Conservation (phyloP, 305 asterid genomes). For the Fraxinus angustifolia region DNA sequence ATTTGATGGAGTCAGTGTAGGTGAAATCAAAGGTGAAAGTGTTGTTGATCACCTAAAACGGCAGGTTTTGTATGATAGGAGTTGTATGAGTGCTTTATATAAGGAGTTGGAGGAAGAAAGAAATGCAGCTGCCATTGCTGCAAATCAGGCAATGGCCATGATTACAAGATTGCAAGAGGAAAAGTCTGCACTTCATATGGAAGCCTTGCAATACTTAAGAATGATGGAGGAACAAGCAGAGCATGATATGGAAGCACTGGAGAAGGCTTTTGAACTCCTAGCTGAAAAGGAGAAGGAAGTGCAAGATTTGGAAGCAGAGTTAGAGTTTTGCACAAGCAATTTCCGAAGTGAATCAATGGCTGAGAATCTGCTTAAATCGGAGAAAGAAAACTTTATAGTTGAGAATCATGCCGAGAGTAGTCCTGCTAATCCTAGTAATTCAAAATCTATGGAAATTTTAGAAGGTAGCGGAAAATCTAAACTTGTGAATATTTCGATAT, state of each 20-base stretch:
- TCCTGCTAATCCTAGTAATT: conserved; percentile 24
- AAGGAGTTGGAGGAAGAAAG: conserved; percentile 81
- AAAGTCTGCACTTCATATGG: conserved; percentile 81
- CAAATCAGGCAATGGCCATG: conserved; percentile 86
- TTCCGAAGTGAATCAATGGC: conserved; percentile 25
- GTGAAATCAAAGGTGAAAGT: conserved; percentile 55
- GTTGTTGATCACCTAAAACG: conserved; percentile 40
- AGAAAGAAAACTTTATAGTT: conserved; percentile 21
- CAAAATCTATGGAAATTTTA: conserved; percentile 18
- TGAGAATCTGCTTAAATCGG: conserved; percentile 10
- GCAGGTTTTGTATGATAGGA: conserved; percentile 51
- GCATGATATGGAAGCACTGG: conserved; percentile 77
- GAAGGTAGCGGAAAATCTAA: conserved; percentile 22
- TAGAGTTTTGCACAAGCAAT: conserved; percentile 47
- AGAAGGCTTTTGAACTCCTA: conserved; percentile 65
- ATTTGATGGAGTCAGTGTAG: conserved; percentile 32
- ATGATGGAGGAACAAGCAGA: conserved; percentile 97
- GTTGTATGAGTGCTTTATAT: conserved; percentile 44
- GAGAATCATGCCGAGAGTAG: conserved; percentile 23
- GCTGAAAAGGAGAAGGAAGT: conserved; percentile 75
- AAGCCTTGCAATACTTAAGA: conserved; percentile 75
- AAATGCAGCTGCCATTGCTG: conserved; percentile 69
- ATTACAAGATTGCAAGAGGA: conserved; percentile 88
- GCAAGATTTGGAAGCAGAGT: conserved; percentile 65
- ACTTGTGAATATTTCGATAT: conserved; percentile 16